Base-by-base conservation (phyloP, 495 filamentous ascomycete species). In the Trichoderma gamsii region DNA sequence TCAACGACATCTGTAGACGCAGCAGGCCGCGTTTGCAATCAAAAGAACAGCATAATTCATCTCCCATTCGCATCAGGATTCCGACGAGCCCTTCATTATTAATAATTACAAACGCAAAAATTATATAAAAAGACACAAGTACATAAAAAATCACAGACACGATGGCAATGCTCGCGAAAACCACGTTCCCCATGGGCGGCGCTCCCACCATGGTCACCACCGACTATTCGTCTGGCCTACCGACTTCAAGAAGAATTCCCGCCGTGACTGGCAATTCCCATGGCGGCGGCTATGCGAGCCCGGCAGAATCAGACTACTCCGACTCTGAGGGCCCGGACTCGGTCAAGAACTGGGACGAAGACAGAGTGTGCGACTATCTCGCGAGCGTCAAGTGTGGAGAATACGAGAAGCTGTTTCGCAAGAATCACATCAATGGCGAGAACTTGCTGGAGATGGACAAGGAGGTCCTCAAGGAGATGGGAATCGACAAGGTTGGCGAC, bases 401-500 rank as follows among this genome's bases (percentile, higher is more conserved):
- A 74, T 98, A 99, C 79, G 92, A 96, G 74, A 86, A 89, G 69
- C 77, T 97, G 38, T 99, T 99, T 73, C 88, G 89, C 81, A 87
- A 86, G 68, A 97, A 99, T 73, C 90, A 97, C 74, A 96, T 99
- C 80, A 98, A 92, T 73, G 95, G 95, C 66, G 92, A 96, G 77
- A 97, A 96, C 73, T 82, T 99, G 52, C 84, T 99, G 68, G 95
- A 99, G 78, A 94, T 97, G 78, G 95, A 99, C 76, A 96, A 97
- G 80, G 88, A 90, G 66, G 92, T 95, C 63, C 84, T 99, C 68
- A 96, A 98, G 78, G 95, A 99, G 73, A 93, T 99, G 86, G 95
- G 95, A 32, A 92, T 99, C 70, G 96, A 97, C 71, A 99, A 97
- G 78, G 90, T 99, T 67, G 95, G 95, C 64, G 96, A 99, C 78